These are phyloP conservation scores for Colletotrichum siamense DNA, from an alignment of 2,329 filamentous ascomycete species.

Conservation along the genomic window DNA sequence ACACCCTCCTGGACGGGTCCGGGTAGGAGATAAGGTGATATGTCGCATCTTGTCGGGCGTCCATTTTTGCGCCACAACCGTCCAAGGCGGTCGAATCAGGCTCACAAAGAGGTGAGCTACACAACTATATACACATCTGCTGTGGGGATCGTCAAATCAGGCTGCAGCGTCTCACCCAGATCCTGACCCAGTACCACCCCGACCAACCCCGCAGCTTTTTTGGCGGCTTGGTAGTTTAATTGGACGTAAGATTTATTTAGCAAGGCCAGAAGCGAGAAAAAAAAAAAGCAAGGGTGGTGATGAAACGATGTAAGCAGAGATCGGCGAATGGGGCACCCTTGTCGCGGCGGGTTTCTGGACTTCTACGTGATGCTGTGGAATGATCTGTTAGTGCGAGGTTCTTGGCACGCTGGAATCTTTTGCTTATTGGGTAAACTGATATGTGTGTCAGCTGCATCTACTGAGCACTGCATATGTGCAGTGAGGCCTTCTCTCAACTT, in stretches of 20 bases:
- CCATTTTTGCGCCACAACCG: neutral
- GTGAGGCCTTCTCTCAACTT: neutral
- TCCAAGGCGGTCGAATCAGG: neutral
- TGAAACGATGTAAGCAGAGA: neutral
- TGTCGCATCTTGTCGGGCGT: neutral
- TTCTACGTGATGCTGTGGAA: neutral
- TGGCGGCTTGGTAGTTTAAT: neutral
- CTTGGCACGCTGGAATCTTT: neutral
- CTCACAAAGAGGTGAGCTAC: no score
- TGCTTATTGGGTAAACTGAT: neutral
- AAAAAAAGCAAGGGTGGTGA: neutral
- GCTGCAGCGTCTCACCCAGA: neutral
- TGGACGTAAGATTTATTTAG: neutral
- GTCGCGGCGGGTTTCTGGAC: neutral
- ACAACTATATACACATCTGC: neutral
- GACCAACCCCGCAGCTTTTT: neutral
- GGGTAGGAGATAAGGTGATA: neutral
- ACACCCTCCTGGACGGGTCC: neutral
- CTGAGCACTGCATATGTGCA: neutral
- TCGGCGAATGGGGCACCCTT: neutral
- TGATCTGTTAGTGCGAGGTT: neutral
- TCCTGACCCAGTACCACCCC: neutral
- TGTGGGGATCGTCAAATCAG: neutral
- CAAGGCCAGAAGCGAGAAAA: neutral
- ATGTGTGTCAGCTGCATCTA: neutral